Evolutionary conservation across 805 yeast species (phyloP), one percentile per base, ranked within the genome.

Genomic region (Cyberlindnera maritima): DNA sequence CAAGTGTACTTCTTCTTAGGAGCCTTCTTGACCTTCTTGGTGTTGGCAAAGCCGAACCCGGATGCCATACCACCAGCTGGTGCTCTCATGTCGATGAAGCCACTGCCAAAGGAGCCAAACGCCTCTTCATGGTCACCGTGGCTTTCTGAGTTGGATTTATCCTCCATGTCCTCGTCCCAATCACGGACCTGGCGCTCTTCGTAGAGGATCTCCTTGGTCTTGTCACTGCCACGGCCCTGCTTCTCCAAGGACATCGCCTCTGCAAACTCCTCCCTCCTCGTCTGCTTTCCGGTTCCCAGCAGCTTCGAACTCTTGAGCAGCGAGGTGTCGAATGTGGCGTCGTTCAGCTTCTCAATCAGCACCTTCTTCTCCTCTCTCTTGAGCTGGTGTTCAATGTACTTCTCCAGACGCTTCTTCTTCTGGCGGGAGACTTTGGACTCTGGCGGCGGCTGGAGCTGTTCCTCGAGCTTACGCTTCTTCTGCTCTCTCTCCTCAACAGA

Each of bases 371-470:
- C 98, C 63, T 92, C 96, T 61, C 95, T 72, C 59, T 85, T 85
- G 56, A 90, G 61, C 63, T 90, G 97, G 67, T 88, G 96, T 48
- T 90, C 96, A 33, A 92, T 89, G 65, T 89, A 92, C 65, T 92
- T 92, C 52, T 92, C 97, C 37, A 92, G 68, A 48, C 98, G 70
- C 69, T 86, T 80, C 77, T 72, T 74, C 70, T 92, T 85, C 41
- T 84, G 76, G 41, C 80, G 71, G 0, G 91, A 81, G 32, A 87
- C 65, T 60, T 89, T 89, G 13, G 82, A 61, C 49, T 88, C 92
- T 45, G 77, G 71, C 45, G 75, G 75, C 37, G 88, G 83, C 23
- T 74, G 65, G 46, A 85, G 70, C 8, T 81, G 65, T 23, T 79
- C 75, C 49, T 82, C 79, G 39, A 91, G 61, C 52, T 77, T 79